A percentile compares a stretch with the other conserved stretches of the same genome.
Conservation (phyloP, 305 asterid species). For the Coffea humblotiana region DNA sequence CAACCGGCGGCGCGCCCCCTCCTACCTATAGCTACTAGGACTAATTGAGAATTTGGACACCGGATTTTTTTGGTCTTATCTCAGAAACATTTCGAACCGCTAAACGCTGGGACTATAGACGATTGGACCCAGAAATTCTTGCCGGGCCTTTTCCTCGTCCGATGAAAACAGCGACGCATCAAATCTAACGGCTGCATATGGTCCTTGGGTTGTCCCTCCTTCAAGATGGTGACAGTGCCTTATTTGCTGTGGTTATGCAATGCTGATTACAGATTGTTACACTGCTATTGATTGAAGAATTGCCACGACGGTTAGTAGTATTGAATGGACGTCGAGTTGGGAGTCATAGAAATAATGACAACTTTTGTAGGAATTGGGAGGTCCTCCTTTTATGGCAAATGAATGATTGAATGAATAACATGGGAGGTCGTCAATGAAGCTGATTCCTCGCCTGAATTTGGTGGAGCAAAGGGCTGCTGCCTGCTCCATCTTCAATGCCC, state of each 20-base stretch:
- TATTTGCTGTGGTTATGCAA: neutral
- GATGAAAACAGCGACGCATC: too few species aligned
- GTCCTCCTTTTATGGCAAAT: too few species aligned
- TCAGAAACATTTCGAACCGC: too few species aligned
- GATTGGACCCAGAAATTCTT: too few species aligned
- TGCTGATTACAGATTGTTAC: too few species aligned
- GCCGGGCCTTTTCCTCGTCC: too few species aligned
- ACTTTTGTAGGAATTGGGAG: too few species aligned
- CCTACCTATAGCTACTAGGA: too few species aligned
- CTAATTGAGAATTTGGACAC: too few species aligned
- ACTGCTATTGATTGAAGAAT: neutral
- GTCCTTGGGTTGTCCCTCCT: neutral
- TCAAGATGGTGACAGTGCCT: neutral
- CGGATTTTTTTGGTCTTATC: too few species aligned
- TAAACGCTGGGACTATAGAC: too few species aligned
- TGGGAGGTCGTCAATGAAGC: neutral
- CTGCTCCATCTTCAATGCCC: neutral
- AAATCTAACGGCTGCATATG: neutral
- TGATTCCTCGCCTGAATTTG: neutral
- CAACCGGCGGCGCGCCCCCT: too few species aligned
- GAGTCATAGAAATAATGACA: neutral
- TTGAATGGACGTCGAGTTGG: neutral
- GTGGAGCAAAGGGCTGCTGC: neutral
- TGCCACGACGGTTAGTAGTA: neutral
- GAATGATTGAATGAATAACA: neutral